Percentiles rank a stretch among this genome's conserved stretches.
Conservation (phyloP, 2,329 filamentous ascomycete genomes). For the Trichophyton schoenleinii region DNA sequence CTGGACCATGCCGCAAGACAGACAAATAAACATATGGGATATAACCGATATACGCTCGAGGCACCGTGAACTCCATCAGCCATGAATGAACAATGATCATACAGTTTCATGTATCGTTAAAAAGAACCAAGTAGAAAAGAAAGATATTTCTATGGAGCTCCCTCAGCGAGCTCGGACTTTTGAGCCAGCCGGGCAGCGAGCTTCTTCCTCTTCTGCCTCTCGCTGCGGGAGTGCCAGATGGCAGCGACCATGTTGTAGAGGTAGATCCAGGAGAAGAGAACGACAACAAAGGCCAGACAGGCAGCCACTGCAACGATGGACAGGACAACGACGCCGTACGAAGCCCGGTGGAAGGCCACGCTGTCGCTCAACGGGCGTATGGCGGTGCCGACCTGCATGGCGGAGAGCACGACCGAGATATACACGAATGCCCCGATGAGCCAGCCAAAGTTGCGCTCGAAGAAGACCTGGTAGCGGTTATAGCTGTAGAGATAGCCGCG, state of each 20-base stretch:
- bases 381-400: conserved; percentile 35
- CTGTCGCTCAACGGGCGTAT: conserved; percentile 7
- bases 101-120: not conserved
- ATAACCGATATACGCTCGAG: not conserved
- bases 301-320: conserved; percentile 11
- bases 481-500: conserved; percentile 21
- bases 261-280: conserved; percentile 9
- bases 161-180: not conserved
- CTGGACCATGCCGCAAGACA: not conserved
- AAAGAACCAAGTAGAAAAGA: not conserved
- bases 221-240: conserved; percentile 5
- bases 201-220: conserved; percentile 7
- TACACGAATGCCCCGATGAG: conserved; percentile 32
- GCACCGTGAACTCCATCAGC: not conserved
- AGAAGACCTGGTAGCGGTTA: conserved; percentile 31
- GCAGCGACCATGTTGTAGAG: conserved; percentile 12
- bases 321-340: conserved; percentile 11
- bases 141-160: not conserved
- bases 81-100: not conserved
- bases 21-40: not conserved
- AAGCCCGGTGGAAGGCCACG: conserved; percentile 7
- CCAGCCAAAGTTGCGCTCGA: conserved; percentile 33
- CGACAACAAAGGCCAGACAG: conserved; percentile 6
- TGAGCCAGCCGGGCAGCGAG: not conserved
- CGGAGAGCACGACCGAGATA: conserved; percentile 36